Evolutionary conservation across 1,139 yeast species (phyloP).

Genomic region (Debaryomyces nepalensis): DNA sequence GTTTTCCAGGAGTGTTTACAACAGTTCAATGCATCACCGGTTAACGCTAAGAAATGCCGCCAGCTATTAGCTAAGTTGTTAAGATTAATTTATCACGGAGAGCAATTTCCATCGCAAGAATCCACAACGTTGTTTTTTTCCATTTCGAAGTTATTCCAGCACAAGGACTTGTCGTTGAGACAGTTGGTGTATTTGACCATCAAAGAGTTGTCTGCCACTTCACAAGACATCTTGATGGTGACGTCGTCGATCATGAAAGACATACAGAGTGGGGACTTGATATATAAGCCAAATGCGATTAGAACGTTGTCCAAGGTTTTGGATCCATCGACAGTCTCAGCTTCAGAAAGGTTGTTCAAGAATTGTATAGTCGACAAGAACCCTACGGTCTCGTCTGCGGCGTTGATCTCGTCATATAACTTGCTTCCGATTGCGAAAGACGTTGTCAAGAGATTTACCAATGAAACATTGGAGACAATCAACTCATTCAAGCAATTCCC

Average conservation of each 20-base stretch:
- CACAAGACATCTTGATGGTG: constrained; percentile 95
- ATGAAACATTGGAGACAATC: constrained; percentile 90
- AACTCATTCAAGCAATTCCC: constrained; percentile 72
- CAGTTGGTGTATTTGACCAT: constrained; percentile 94
- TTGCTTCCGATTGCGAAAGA: constrained; percentile 87
- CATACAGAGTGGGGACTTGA: constrained; percentile 83
- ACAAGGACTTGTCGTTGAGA: constrained; percentile 86
- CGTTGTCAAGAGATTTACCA: constrained; percentile 89
- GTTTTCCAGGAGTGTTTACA: constrained; percentile 95
- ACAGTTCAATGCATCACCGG: constrained; percentile 91
- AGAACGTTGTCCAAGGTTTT: constrained; percentile 88
- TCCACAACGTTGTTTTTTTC: constrained; percentile 93
- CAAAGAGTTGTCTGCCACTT: constrained; percentile 82
- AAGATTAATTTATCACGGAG: constrained; percentile 80
- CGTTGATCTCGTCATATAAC: constrained; percentile 88
- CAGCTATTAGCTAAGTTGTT: constrained; percentile 72
- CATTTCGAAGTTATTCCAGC: constrained; percentile 92
- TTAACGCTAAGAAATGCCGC: constrained; percentile 87
- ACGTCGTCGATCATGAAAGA: constrained; percentile 98
- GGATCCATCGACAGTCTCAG: constrained; percentile 90
- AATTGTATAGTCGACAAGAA: constrained; percentile 91
- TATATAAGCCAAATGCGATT: constrained; percentile 93
- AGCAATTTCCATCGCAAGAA: constrained; percentile 79
- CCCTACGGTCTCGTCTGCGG: constrained; percentile 90
- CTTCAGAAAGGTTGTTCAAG: constrained; percentile 91